These are phyloP conservation scores for Hansfordia pulvinata DNA, from an alignment of 2,329 filamentous ascomycete genomes.

Conservation along the genomic window DNA sequence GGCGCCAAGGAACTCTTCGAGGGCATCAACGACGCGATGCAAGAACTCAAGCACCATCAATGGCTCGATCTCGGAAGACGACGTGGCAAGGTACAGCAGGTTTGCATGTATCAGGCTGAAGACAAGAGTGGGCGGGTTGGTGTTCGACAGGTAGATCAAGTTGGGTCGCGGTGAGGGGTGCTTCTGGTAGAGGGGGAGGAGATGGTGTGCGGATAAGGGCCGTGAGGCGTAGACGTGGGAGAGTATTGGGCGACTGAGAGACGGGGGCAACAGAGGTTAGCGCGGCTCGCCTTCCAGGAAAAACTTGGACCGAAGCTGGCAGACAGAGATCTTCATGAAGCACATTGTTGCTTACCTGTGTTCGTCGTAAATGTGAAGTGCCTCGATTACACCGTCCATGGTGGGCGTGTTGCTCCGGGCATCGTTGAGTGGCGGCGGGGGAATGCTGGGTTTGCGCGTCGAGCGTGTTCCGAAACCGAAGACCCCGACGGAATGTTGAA, in stretches of 20 bases:
- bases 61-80: constrained; percentile 78
- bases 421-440: no score
- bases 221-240: constrained; percentile 80
- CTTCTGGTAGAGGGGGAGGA: constrained; percentile 78
- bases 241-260: constrained; percentile 68
- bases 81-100: constrained; percentile 72
- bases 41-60: constrained; percentile 87
- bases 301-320: no score
- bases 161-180: constrained; percentile 72
- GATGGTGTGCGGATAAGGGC: constrained; percentile 59
- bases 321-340: constrained; percentile 2
- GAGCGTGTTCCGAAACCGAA: no score
- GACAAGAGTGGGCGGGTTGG: constrained; percentile 73
- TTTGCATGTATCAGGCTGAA: constrained; percentile 83
- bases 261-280: no score
- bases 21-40: constrained; percentile 79
- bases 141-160: constrained; percentile 70
- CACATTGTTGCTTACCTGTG: constrained; percentile 51
- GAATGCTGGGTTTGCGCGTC: no score
- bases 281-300: no score
- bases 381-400: constrained; percentile 84
- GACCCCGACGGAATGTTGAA: no score
- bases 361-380: constrained; percentile 94
- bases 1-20: constrained; percentile 88
- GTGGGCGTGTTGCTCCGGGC: constrained; percentile 21